phyloP scores from a whole-genome alignment of 1,284 basidiomycete genomes.

The Heliocybe sulcata region DNA sequence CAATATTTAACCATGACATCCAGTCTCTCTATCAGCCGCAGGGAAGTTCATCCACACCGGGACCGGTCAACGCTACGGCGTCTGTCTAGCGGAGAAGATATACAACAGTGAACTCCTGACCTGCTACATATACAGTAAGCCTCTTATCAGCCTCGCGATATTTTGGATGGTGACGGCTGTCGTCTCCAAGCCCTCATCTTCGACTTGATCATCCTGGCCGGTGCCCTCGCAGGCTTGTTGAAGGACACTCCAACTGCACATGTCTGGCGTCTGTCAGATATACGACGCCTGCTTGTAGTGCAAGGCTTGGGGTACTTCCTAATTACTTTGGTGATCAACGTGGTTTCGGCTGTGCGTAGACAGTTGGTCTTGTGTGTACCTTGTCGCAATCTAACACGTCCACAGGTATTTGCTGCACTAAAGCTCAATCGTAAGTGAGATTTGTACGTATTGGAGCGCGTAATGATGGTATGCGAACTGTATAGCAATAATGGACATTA shows the following conservation, averaged over 20 bases:
- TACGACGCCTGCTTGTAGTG: not conserved
- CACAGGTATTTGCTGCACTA: not conserved
- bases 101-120: not conserved
- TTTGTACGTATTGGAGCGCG: not conserved
- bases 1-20: not conserved
- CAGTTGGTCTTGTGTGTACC: not conserved
- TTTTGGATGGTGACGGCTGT: not conserved
- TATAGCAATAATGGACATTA: not conserved
- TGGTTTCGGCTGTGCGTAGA: not conserved
- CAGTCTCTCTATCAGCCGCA: not conserved
- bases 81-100: not conserved
- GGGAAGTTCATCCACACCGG: not conserved
- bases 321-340: not conserved
- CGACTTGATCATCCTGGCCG: not conserved
- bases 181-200: not conserved
- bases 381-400: not conserved
- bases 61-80: not conserved
- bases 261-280: not conserved
- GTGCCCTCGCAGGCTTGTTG: not conserved
- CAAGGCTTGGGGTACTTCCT: constrained; percentile 1
- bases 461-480: not conserved
- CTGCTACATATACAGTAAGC: not conserved
- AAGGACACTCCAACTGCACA: not conserved
- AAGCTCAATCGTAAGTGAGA: not conserved
- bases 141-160: not conserved